These are phyloP conservation scores for Poronia punctata DNA, from an alignment of 495 filamentous ascomycete genomes.

Conservation along the genomic window DNA sequence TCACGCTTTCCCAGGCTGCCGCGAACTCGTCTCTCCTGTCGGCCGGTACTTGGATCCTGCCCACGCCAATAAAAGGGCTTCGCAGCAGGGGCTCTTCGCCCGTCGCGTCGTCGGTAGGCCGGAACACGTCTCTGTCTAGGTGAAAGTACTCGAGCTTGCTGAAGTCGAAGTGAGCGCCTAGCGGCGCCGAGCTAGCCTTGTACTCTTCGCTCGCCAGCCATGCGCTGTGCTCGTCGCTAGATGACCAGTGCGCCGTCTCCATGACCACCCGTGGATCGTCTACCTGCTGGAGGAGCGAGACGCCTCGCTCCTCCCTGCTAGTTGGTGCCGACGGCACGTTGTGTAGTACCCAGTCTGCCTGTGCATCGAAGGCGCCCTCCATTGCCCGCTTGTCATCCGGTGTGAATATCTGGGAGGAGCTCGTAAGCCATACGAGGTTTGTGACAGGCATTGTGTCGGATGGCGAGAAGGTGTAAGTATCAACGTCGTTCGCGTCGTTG, in stretches of 20 bases:
- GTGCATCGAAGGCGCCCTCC: constrained; percentile 18
- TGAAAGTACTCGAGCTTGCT: constrained; percentile 33
- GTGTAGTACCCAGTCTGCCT: constrained; percentile 31
- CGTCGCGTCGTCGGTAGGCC: constrained; percentile 23
- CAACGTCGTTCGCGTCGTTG: no score
- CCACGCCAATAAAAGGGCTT: constrained; percentile 39
- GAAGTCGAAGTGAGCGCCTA: constrained; percentile 20
- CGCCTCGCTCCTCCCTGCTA: constrained; percentile 16
- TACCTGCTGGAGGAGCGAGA: constrained; percentile 35
- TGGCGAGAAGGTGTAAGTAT: no score
- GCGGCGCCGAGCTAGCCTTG: constrained; percentile 11
- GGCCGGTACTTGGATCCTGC: constrained; percentile 34
- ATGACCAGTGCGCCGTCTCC: constrained; percentile 46
- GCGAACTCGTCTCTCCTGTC: constrained; percentile 37
- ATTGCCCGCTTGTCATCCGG: constrained; percentile 21
- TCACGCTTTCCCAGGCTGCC: constrained; percentile 32
- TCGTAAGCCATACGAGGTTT: constrained; percentile 44
- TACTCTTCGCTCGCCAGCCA: constrained; percentile 41
- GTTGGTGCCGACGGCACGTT: constrained; percentile 20
- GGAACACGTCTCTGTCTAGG: constrained; percentile 35
- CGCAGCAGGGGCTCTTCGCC: constrained; percentile 23
- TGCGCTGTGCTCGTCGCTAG: constrained; percentile 37
- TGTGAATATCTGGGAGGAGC: constrained; percentile 19
- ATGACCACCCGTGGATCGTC: constrained; percentile 43
- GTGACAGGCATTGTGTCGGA: constrained; percentile 42